Evolutionary conservation across 2,329 filamentous ascomycete genomes (phyloP), one percentile per base, ranked within the genome.

Genomic region (Zasmidium angulare): DNA sequence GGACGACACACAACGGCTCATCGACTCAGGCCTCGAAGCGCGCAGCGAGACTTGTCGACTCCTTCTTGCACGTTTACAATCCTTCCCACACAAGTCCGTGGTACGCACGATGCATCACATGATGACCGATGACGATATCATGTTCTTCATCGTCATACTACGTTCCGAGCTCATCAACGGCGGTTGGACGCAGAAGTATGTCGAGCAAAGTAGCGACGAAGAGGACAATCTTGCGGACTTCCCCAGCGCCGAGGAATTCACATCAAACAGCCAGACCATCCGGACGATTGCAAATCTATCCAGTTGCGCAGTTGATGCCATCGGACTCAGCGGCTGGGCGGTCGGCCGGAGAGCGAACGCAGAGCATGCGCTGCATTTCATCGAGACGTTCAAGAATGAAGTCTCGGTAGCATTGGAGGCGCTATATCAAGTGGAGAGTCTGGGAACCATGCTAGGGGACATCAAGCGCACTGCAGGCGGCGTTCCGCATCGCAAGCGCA

Each of bases 261-360:
- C 79, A 2, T 84, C 86, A 0, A 84, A 87, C 20, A 86, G 91
- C 67, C 84, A 85, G 52, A 85, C 87, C 53, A 88, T 93, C 64
- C 81, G 84, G 17, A 83, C 90, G 46, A 88, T 93, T 62, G 85
- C 88, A 17, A 86, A 88, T 64, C 79, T 93, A 2, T 81, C 93
- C 26, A 86, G 86, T 63, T 86, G 86, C 68, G 90, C 89, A 61
- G 81, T 93, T 47, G 90, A 93, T 73, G 86, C 90, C 0, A 83
- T 93, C 17, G 89, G 89, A 1, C 82, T 87, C 10, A 85, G 86
- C 55, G 89, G 89, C 20, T 93, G 89, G 89, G 80, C 93, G 29
- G 86, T 87, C 63, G 85, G 85, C 64, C 81, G 49, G 75, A 84
- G 69, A 72, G 48, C 72, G 56, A 79, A 80, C 24, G 79, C 83